These are phyloP conservation scores for Aspergillus pseudotamarii DNA, from an alignment of 2,329 filamentous ascomycete genomes.

Conservation along the genomic window DNA sequence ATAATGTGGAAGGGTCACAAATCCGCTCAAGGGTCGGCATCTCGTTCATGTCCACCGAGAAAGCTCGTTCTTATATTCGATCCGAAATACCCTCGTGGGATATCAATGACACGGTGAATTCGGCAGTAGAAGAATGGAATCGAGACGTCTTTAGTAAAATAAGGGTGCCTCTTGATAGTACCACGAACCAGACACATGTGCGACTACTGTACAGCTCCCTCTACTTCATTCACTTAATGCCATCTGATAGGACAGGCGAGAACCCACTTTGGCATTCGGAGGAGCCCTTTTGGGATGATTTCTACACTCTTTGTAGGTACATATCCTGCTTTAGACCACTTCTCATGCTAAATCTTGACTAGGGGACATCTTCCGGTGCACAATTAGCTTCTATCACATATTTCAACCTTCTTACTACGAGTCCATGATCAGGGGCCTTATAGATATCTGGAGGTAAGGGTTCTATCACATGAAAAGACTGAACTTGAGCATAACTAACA, in stretches of 20 bases:
- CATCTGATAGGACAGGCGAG: constrained; percentile 71
- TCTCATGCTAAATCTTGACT: constrained; percentile 14
- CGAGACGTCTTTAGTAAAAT: constrained; percentile 56
- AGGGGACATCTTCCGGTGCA: constrained; percentile 68
- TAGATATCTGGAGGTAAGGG: constrained; percentile 68
- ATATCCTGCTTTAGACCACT: constrained; percentile 6
- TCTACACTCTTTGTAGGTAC: constrained; percentile 59
- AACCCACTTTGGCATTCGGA: constrained; percentile 66
- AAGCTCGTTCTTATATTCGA: constrained; percentile 68
- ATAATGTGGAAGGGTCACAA: constrained; percentile 51
- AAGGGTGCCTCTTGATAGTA: constrained; percentile 36
- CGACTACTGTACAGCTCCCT: constrained; percentile 35
- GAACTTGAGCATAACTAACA: neutral
- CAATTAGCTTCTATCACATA: constrained; percentile 67
- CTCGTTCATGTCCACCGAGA: constrained; percentile 66
- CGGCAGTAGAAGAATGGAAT: constrained; percentile 61
- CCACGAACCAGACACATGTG: constrained; percentile 34
- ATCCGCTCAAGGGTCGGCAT: constrained; percentile 66
- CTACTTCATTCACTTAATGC: constrained; percentile 70
- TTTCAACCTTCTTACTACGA: constrained; percentile 65
- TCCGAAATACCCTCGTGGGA: constrained; percentile 66
- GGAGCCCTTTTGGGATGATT: constrained; percentile 72
- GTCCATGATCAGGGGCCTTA: constrained; percentile 66
- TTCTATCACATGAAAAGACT: neutral
- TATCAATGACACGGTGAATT: constrained; percentile 55